Base-by-base conservation (phyloP, 257 asterid species). In the Jacaranda mimosifolia region DNA sequence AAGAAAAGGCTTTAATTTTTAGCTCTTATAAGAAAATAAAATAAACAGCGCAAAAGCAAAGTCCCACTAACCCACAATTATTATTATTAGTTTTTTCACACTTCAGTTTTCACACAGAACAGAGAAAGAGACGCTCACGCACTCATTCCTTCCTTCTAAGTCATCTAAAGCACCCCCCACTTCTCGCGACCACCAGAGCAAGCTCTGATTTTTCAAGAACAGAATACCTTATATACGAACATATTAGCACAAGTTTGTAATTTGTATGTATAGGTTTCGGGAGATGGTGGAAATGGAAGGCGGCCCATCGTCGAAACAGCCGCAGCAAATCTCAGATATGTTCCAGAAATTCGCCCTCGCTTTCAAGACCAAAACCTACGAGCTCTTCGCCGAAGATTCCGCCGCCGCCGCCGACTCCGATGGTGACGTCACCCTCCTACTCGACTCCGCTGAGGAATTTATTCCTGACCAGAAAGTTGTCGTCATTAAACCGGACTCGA, bases 381-480 rank as follows among this genome's bases (percentile, higher is more conserved):
- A 96, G 78, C 96, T 96, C 81, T 91, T 93, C 83, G 89, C 92
- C 46, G 97, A 85, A 39, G 90, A 82, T 18, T 78, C 73, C 67
- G 45, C 84, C 42, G 9, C 77, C 26, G 78, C 81, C 26, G 73
- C 55, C 68, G 88, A 80, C 52, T 83, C 76, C 0, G 87, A 80
- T 49, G 79, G 69, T 12, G 94, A 92, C 74, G 87, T 83, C 60
- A 77, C 91, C 59, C 72, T 89, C 40, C 96, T 91, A 36, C 86
- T 96, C 40, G 93, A 90, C 68, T 93, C 98, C 9, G 87, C 99
- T 1, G 99, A 96, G 79, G 98, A 91, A 70, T 87, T 91, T 85
- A 89, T 95, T 82, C 84, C 94, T 19, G 89, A 93, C 85, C 98
- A 91, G 81, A 96, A 91, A 59, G 98, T 96, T 11, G 97, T 93